Evolutionary conservation across 2,329 filamentous ascomycete species (phyloP).

Genomic region (Cryphonectria naterciae): DNA sequence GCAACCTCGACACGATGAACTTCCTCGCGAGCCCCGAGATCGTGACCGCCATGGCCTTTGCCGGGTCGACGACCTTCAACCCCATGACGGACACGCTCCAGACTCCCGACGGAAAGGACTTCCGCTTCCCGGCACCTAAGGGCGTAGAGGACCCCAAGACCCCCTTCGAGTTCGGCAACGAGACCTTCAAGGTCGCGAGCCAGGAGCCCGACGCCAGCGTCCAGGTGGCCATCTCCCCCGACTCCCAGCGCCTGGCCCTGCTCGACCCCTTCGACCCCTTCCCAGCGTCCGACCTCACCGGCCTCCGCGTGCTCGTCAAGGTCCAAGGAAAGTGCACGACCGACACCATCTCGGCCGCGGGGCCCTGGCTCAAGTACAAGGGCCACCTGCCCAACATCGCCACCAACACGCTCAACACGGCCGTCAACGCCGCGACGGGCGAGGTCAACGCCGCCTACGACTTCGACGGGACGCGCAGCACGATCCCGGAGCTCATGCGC

Average conservation of each 20-base stretch:
- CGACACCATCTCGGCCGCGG: slow-evolving; percentile 96
- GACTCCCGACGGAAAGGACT: slow-evolving; percentile 78
- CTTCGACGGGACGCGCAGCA: slow-evolving; percentile 70
- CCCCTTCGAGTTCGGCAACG: slow-evolving; percentile 78
- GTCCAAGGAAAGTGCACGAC: slow-evolving; percentile 98
- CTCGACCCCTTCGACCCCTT: slow-evolving; percentile 90
- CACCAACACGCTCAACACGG: slow-evolving; percentile 95
- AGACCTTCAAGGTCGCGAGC: slow-evolving; percentile 72
- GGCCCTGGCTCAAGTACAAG: slow-evolving; percentile 99
- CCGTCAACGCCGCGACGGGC: slow-evolving; percentile 86
- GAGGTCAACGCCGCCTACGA: slow-evolving; percentile 95
- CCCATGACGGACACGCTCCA: slow-evolving; percentile 84
- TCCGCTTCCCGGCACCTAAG: slow-evolving; percentile 81
- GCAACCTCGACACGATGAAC: slow-evolving; percentile 97
- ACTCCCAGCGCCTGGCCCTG: slow-evolving; percentile 86
- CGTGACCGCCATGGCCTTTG: slow-evolving; percentile 94
- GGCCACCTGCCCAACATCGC: slow-evolving; percentile 97
- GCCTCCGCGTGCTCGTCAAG: slow-evolving; percentile 89
- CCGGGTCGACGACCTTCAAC: slow-evolving; percentile 93
- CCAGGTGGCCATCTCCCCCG: slow-evolving; percentile 78
- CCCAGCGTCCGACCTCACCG: slow-evolving; percentile 73
- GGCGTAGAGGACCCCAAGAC: slow-evolving; percentile 66
- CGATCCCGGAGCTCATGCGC: slow-evolving; percentile 85
- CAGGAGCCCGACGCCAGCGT: slow-evolving; percentile 72
- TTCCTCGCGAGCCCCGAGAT: slow-evolving; percentile 96